Percentiles rank a stretch among this genome's conserved stretches.
phyloP scores from a whole-genome alignment of 2,329 filamentous ascomycete species.

The Claviceps quebecensis region DNA sequence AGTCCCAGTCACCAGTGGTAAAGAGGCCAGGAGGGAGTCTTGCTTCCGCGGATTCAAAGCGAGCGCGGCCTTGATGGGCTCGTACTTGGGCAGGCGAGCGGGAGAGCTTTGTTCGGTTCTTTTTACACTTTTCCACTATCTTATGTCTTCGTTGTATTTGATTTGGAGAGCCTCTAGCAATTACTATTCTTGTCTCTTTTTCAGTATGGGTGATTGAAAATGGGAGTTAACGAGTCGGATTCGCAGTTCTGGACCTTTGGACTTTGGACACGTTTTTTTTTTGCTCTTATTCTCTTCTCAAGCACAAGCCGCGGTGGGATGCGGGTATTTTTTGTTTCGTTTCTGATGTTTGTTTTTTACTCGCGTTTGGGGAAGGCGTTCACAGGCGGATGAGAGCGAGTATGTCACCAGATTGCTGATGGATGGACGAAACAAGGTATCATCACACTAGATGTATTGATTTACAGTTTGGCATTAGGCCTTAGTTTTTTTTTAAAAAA shows the following conservation, averaged over 20 bases:
- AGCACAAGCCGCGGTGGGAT: not conserved
- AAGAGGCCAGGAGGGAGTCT: conserved; percentile 28
- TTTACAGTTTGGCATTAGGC: conserved; percentile 3
- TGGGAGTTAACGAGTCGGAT: not conserved
- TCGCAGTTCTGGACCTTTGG: not conserved
- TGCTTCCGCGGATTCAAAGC: conserved; percentile 19
- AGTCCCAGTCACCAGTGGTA: conserved; percentile 29
- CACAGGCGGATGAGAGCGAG: conserved; percentile 1
- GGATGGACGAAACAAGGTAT: not conserved
- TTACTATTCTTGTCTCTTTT: not conserved
- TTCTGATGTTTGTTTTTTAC: not conserved
- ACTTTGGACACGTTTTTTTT: not conserved
- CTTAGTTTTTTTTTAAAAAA: not conserved
- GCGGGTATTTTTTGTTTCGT: not conserved
- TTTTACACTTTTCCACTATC: not conserved
- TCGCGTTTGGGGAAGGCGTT: conserved; percentile 1
- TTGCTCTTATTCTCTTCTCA: not conserved
- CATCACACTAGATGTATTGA: conserved; percentile 5
- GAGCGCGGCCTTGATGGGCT: conserved; percentile 18
- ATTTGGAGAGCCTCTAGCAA: not conserved
- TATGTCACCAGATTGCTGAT: conserved; percentile 2
- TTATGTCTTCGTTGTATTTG: not conserved
- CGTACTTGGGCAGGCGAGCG: not conserved
- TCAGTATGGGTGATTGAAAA: conserved; percentile 1
- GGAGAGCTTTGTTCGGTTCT: not conserved